Percentiles rank a stretch among this genome's conserved stretches.
These are phyloP conservation scores for Panicum miliaceum DNA, from an alignment of 176 grass and related monocot species.

Conservation along the genomic window DNA sequence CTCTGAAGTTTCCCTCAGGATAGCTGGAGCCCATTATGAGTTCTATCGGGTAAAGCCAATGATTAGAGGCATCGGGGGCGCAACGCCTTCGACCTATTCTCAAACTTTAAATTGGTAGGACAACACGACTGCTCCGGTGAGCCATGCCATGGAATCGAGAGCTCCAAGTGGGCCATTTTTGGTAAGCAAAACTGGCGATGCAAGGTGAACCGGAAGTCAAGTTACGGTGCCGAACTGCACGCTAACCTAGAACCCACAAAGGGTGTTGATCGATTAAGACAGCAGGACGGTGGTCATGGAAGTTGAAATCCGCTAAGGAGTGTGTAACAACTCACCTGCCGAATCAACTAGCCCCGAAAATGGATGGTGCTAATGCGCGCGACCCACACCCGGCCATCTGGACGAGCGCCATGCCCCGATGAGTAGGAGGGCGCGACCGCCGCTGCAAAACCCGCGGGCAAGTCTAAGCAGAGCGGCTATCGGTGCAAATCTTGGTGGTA, in stretches of 20 bases:
- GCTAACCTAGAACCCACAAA: too few relatives aligned
- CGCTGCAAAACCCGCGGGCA: too few relatives aligned
- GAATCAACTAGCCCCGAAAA: constrained; percentile 89
- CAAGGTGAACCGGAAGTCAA: constrained; percentile 59
- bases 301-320: constrained; percentile 68
- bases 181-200: constrained; percentile 77
- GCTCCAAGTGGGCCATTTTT: constrained; percentile 50
- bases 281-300: too few relatives aligned
- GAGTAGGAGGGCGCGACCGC: too few relatives aligned
- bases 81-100: too few relatives aligned
- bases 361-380: constrained; percentile 68
- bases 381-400: constrained; percentile 38
- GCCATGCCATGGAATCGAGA: background rate
- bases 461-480: constrained; percentile 66
- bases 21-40: constrained; percentile 65
- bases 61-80: constrained; percentile 83
- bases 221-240: too few relatives aligned
- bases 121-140: too few relatives aligned
- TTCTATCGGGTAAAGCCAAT: constrained; percentile 77
- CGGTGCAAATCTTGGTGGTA: constrained; percentile 77
- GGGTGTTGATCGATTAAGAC: too few relatives aligned
- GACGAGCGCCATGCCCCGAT: too few relatives aligned
- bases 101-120: too few relatives aligned
- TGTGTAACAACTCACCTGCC: constrained; percentile 82
- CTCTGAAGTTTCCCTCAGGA: constrained; percentile 77